A percentile compares a stretch with the other conserved stretches of the same genome.
These are phyloP conservation scores for Zygoascus meyerae DNA, from an alignment of 1,139 yeast genomes.

Conservation along the genomic window DNA sequence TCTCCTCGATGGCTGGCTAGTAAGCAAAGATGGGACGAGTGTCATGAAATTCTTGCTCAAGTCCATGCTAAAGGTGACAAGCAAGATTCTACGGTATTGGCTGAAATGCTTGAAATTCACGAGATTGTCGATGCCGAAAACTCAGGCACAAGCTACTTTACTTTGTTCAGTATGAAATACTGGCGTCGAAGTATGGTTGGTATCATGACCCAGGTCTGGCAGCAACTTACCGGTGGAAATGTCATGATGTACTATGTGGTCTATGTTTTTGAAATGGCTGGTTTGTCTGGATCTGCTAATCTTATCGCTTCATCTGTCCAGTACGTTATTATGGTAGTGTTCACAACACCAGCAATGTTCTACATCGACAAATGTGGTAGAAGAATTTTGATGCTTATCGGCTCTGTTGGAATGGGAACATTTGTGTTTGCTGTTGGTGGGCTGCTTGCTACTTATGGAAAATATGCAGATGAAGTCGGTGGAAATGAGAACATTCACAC, in stretches of 20 bases:
- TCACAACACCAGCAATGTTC: slow-evolving; percentile 39
- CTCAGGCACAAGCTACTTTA: slow-evolving; percentile 33
- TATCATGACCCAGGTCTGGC: slow-evolving; percentile 58
- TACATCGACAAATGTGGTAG: slow-evolving; percentile 49
- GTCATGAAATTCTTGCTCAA: slow-evolving; percentile 49
- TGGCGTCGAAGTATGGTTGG: slow-evolving; percentile 43
- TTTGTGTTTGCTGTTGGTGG: slow-evolving; percentile 43
- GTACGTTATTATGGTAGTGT: slow-evolving; percentile 42
- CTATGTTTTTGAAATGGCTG: slow-evolving; percentile 35
- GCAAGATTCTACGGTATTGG: slow-evolving; percentile 46
- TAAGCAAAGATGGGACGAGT: slow-evolving; percentile 48
- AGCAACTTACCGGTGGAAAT: slow-evolving; percentile 64
- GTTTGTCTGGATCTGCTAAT: slow-evolving; percentile 25
- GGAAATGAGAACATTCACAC: slow-evolving; percentile 45
- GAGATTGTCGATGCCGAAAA: slow-evolving; percentile 33
- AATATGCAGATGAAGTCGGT: slow-evolving; percentile 33
- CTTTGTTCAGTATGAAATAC: slow-evolving; percentile 45
- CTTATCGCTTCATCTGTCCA: slow-evolving; percentile 52
- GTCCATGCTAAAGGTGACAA: slow-evolving; percentile 50
- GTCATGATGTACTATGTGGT: slow-evolving; percentile 46
- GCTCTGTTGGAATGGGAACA: slow-evolving; percentile 41
- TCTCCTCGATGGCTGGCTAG: slow-evolving; percentile 69
- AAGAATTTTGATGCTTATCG: slow-evolving; percentile 38
- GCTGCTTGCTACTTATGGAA: slow-evolving; percentile 38
- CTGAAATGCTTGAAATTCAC: slow-evolving; percentile 53